Percentiles rank a stretch among this genome's conserved stretches.
These are phyloP conservation scores for Lotmaria passim DNA, from an alignment of 208 protist genomes.

Conservation along the genomic window DNA sequence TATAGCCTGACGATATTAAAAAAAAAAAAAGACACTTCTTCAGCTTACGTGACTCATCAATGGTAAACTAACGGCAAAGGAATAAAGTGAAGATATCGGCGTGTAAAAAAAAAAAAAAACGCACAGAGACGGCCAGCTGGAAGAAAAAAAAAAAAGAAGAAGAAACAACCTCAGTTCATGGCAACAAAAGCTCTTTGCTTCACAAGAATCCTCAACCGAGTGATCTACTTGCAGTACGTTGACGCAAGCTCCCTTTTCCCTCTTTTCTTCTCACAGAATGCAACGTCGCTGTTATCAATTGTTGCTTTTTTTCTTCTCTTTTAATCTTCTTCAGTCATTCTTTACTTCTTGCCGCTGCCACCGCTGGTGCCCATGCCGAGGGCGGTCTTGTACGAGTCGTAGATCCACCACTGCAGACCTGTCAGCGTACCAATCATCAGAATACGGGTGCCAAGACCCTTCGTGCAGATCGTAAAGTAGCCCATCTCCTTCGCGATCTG, in stretches of 20 bases:
- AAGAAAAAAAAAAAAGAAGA: too few relatives aligned
- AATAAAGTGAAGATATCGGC: too few relatives aligned
- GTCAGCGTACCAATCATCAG: constrained; percentile 98
- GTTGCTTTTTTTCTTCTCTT: constrained; percentile 46
- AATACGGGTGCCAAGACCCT: constrained; percentile 93
- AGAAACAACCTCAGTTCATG: too few relatives aligned
- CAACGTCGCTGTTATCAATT: neutral
- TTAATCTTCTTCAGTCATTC: neutral
- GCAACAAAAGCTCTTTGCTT: too few relatives aligned
- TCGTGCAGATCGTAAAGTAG: constrained; percentile 84
- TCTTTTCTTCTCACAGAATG: neutral
- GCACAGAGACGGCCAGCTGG: too few relatives aligned
- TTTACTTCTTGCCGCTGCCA: constrained; percentile 39
- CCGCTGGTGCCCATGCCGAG: constrained; percentile 71
- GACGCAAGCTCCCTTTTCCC: too few relatives aligned
- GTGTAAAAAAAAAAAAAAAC: too few relatives aligned
- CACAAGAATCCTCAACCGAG: neutral
- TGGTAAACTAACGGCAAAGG: too few relatives aligned
- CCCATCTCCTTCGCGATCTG: constrained; percentile 90
- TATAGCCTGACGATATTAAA: too few relatives aligned
- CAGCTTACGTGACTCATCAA: too few relatives aligned
- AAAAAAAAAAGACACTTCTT: too few relatives aligned
- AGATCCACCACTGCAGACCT: constrained; percentile 97
- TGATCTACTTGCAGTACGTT: neutral
- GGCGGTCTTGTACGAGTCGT: constrained; percentile 69